phyloP scores from a whole-genome alignment of 495 filamentous ascomycete species.

The Polyplosphaeria fusca region DNA sequence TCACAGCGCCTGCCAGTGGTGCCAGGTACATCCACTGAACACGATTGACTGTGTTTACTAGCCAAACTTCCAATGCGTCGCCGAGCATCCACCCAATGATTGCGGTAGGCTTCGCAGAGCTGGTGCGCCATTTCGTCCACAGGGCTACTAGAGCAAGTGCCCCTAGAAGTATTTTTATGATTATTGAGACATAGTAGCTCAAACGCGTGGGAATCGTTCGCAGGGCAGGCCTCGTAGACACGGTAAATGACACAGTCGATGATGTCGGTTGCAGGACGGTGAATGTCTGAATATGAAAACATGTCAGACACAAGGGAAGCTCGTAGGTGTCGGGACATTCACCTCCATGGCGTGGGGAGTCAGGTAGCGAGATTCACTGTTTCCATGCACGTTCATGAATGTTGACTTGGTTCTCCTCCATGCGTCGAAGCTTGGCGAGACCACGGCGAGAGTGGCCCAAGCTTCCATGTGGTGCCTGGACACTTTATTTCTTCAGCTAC shows the following conservation, averaged over 20 bases:
- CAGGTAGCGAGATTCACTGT: too few species aligned
- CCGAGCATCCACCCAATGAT: conserved; percentile 9
- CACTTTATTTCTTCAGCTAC: too few species aligned
- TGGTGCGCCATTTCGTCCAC: conserved; percentile 22
- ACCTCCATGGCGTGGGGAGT: too few species aligned
- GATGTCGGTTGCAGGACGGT: conserved; percentile 32
- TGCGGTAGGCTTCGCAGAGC: neutral
- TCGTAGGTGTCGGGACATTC: too few species aligned
- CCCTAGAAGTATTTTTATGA: conserved; percentile 19
- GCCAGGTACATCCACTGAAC: conserved; percentile 31
- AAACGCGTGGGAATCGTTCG: conserved; percentile 32
- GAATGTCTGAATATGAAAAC: conserved; percentile 21
- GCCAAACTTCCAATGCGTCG: neutral
- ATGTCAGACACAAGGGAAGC: too few species aligned
- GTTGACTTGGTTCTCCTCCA: too few species aligned
- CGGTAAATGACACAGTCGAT: conserved; percentile 39
- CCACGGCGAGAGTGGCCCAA: too few species aligned
- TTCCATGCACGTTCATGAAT: too few species aligned
- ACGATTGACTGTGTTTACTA: conserved; percentile 1
- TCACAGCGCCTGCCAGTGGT: conserved; percentile 7
- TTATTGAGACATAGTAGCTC: conserved; percentile 13
- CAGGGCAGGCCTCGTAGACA: conserved; percentile 34
- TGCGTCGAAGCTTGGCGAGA: too few species aligned
- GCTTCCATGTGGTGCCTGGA: too few species aligned
- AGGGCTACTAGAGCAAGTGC: conserved; percentile 5